A percentile compares a stretch with the other conserved stretches of the same genome.
Evolutionary conservation across 345 rosid genomes (phyloP).

Genomic region (Dipteronia sinensis): DNA sequence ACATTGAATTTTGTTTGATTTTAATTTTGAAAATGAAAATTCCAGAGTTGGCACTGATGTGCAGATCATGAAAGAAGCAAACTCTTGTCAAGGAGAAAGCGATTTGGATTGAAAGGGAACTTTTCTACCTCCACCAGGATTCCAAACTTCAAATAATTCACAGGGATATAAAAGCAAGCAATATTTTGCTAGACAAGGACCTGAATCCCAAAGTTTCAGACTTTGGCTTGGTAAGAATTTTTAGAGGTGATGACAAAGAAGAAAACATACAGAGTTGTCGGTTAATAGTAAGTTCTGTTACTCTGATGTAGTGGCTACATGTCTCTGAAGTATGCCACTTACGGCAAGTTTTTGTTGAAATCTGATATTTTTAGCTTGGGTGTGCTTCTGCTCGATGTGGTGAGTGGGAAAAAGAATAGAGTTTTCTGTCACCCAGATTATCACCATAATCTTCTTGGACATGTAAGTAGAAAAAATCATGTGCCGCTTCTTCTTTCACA

Average conservation of each 20-base stretch:
- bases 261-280: conserved; percentile 47
- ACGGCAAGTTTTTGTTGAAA: conserved; percentile 27
- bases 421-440: conserved; percentile 27
- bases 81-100: no score
- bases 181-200: no score
- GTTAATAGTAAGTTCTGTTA: conserved; percentile 44
- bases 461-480: conserved; percentile 16
- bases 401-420: conserved; percentile 35
- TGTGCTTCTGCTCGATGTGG: conserved; percentile 28
- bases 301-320: conserved; percentile 22
- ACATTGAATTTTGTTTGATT: neutral
- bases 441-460: conserved; percentile 30
- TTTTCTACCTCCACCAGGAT: no score
- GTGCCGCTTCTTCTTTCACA: neutral
- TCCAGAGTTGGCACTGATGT: no score
- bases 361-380: conserved; percentile 40
- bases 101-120: no score
- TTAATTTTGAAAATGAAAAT: no score
- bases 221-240: no score
- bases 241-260: conserved; percentile 18
- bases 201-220: no score
- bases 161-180: no score
- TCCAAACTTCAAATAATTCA: no score
- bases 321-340: conserved; percentile 31
- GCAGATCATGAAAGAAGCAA: no score